A percentile compares a stretch with the other conserved stretches of the same genome.
These are phyloP conservation scores for Ceratobasidium papillatum DNA, from an alignment of 1,284 basidiomycete species.

Conservation along the genomic window DNA sequence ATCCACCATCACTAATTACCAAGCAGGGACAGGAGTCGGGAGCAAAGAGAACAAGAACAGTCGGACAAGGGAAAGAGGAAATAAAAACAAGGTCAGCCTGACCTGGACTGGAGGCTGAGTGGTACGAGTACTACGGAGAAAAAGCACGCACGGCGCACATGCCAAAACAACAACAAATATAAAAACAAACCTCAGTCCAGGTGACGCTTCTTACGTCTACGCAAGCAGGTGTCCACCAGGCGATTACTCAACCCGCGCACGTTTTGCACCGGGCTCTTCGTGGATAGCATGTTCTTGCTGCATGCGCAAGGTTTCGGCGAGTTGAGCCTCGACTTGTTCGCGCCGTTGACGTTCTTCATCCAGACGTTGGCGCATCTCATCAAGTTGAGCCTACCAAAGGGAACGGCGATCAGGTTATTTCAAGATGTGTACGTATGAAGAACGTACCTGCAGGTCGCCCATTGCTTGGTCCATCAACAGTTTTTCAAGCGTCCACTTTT, in stretches of 20 bases:
- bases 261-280: conserved; percentile 30
- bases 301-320: conserved; percentile 24
- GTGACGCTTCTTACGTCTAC: neutral
- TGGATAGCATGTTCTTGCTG: conserved; percentile 23
- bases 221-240: neutral
- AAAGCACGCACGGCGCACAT: conserved; percentile 4
- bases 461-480: conserved; percentile 89
- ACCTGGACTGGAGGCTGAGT: neutral
- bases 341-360: conserved; percentile 66
- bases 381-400: conserved; percentile 61
- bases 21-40: neutral
- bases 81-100: conserved; percentile 5
- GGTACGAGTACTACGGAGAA: neutral
- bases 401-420: neutral
- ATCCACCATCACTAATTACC: neutral
- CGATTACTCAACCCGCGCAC: conserved; percentile 24
- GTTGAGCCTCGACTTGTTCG: conserved; percentile 34
- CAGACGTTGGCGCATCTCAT: conserved; percentile 76
- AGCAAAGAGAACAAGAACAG: neutral
- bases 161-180: conserved; percentile 24
- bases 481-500: conserved; percentile 95
- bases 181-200: conserved; percentile 23
- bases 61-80: neutral
- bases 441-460: conserved; percentile 73
- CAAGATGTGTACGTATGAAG: neutral